Base-by-base conservation (phyloP, 2,329 filamentous ascomycete genomes). In the Tolypocladium sp. region DNA sequence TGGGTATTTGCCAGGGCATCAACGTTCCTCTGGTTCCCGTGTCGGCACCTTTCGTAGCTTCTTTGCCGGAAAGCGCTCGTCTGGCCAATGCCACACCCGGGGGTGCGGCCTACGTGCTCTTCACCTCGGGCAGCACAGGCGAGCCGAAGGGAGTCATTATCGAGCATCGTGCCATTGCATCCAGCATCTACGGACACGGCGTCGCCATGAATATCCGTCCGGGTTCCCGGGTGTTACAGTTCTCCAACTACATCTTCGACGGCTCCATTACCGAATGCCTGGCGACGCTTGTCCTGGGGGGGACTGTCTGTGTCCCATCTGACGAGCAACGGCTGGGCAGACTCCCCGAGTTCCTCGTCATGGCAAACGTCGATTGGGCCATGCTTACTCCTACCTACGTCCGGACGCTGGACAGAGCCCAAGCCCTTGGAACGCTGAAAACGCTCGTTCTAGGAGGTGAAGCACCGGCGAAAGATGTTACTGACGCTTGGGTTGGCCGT, bases 131-230 rank as follows among this genome's bases (percentile, higher is more conserved):
- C 6, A 66, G 59, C 1, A 68, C 69, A 1, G 69, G 68, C 0
- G 57, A 59, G 10, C 67, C 66, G 2, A 70, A 70, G 25, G 69
- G 66, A 9, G 63, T 64, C 9, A 46, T 68, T 7, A 59, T 70
- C 9, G 63, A 69, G 46, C 86, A 89, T 64, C 72, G 70, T 0
- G 77, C 81, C 2, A 74, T 86, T 12, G 79, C 79, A 1, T 82
- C 82, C 0, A 76, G 78, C 4, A 77, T 79, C 27, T 60, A 78
- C 3, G 75, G 75, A 0, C 78, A 84, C 64, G 79, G 75, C 0
- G 71, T 74, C 3, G 72, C 75, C 0, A 70, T 83, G 10, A 70
- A 75, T 1, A 81, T 82, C 58, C 74, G 72, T 46, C 68, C 66
- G 10, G 68, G 66, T 2, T 82, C 82, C 10, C 76, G 85, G 4